A percentile compares a stretch with the other conserved stretches of the same genome.
These are phyloP conservation scores for Candida ponderosae DNA, from an alignment of 805 yeast genomes.

Conservation along the genomic window DNA sequence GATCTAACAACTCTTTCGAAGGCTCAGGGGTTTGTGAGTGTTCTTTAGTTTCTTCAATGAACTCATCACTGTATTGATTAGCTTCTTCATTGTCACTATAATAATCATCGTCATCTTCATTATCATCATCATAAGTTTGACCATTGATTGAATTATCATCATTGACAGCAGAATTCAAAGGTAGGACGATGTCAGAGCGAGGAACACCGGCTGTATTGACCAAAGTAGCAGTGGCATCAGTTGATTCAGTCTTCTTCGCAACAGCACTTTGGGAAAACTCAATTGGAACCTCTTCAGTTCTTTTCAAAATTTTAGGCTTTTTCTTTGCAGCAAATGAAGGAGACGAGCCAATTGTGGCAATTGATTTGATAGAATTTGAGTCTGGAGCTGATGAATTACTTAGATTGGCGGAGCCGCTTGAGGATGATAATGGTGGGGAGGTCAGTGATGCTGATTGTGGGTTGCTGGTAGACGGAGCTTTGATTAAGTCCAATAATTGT, in stretches of 20 bases:
- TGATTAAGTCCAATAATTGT: slow-evolving; percentile 10
- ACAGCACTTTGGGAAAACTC: not conserved
- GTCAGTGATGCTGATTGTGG: not conserved
- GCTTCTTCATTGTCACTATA: not conserved
- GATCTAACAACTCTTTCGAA: slow-evolving; percentile 13
- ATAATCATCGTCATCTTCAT: not conserved
- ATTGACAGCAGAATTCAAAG: not conserved
- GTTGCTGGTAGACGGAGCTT: slow-evolving; percentile 2
- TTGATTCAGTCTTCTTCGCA: not conserved
- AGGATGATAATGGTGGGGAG: not conserved
- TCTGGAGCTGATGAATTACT: not conserved
- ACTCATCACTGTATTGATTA: not conserved
- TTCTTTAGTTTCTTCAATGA: not conserved
- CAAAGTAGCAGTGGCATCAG: no score
- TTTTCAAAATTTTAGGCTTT: slow-evolving; percentile 16
- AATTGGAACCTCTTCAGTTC: slow-evolving; percentile 6
- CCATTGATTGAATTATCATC: not conserved
- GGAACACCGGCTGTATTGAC: no score
- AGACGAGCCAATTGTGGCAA: not conserved
- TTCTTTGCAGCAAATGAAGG: slow-evolving; percentile 4
- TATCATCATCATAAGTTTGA: not conserved
- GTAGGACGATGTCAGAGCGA: no score
- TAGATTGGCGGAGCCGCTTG: not conserved
- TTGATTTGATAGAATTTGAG: not conserved
- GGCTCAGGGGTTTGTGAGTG: slow-evolving; percentile 2